Evolutionary conservation across 176 grass and related monocot species (phyloP).

Genomic region (Themeda triandra): DNA sequence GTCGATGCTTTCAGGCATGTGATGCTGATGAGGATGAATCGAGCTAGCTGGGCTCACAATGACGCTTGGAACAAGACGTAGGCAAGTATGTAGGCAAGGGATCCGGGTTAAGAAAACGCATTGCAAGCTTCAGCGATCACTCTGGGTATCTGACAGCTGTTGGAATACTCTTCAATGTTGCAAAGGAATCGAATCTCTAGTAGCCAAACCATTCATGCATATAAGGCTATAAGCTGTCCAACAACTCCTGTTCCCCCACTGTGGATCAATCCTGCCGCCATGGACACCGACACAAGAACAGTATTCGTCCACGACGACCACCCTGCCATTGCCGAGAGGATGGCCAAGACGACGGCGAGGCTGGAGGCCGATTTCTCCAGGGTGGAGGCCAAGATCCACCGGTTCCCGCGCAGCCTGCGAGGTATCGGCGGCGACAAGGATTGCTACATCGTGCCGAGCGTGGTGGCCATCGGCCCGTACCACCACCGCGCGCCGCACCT

Average conservation of each 20-base stretch:
- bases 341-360: background rate
- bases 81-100: background rate
- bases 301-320: background rate
- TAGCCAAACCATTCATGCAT: too few relatives aligned
- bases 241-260: background rate
- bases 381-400: background rate
- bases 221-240: too few relatives aligned
- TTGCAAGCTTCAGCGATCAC: background rate
- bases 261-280: background rate
- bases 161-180: too few relatives aligned
- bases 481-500: background rate
- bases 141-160: background rate
- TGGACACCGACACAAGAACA: background rate
- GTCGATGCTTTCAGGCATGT: too few relatives aligned
- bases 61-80: too few relatives aligned
- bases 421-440: background rate
- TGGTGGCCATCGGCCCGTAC: slow-evolving; percentile 17
- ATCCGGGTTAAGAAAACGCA: background rate
- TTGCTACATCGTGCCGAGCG: background rate
- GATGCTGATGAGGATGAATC: too few relatives aligned
- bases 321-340: background rate
- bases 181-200: too few relatives aligned
- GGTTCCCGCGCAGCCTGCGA: background rate
- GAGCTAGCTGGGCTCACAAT: too few relatives aligned
- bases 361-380: background rate